Percentiles rank a stretch among this genome's conserved stretches.
Conservation (phyloP, 2,329 filamentous ascomycete species). For the Cladosporium cucumerinum region DNA sequence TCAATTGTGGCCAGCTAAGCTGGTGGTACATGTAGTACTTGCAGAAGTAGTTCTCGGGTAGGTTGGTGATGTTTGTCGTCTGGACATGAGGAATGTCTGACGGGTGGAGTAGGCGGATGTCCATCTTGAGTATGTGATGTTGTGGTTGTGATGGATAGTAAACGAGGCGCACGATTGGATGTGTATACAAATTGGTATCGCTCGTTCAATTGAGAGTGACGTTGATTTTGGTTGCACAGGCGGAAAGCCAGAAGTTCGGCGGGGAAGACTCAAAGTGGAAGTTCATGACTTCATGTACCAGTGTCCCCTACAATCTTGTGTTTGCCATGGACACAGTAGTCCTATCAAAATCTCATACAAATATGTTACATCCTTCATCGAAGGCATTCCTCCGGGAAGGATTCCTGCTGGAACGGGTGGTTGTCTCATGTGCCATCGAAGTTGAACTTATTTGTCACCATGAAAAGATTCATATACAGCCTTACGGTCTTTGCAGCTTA, state of each 20-base stretch:
- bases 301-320: background rate
- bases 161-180: background rate
- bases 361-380: background rate
- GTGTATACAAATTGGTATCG: background rate
- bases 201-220: constrained; percentile 1
- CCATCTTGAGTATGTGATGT: constrained; percentile 54
- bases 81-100: constrained; percentile 89
- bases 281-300: background rate
- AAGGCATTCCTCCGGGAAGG: background rate
- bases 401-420: background rate
- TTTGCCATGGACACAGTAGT: background rate
- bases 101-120: constrained; percentile 81
- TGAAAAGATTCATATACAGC: background rate
- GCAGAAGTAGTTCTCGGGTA: constrained; percentile 99
- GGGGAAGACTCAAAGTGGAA: background rate
- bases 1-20: constrained; percentile 94
- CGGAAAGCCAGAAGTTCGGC: constrained; percentile 1
- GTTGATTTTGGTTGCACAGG: background rate
- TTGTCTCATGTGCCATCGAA: background rate
- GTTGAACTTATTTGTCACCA: background rate
- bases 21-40: constrained; percentile 99
- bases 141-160: background rate
- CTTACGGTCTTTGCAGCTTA: background rate
- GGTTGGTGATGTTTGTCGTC: constrained; percentile 96
- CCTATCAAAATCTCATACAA: background rate